Conservation (phyloP, 2,329 filamentous ascomycete species). For the Dactylella cylindrospora region DNA sequence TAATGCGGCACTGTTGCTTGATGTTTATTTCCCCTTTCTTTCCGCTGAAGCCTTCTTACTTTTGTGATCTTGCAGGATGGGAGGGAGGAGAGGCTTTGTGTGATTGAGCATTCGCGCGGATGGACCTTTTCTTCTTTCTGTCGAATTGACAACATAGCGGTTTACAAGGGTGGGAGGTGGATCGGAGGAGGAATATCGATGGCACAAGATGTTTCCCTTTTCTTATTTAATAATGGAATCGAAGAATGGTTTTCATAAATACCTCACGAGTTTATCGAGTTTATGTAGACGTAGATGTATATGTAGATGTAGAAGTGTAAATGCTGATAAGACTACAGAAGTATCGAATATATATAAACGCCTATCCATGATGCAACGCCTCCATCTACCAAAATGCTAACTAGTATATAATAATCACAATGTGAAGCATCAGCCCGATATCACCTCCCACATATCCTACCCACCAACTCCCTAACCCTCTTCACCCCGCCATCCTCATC, state of each 20-base stretch:
- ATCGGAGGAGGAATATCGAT: no score
- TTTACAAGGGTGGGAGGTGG: neutral
- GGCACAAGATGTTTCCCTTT: constrained; percentile 6
- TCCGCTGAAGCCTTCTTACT: neutral
- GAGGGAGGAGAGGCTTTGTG: neutral
- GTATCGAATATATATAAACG: neutral
- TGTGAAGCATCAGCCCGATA: neutral
- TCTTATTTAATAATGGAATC: constrained; percentile 33
- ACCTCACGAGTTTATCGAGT: no score
- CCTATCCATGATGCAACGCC: constrained; percentile 3
- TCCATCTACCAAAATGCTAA: constrained; percentile 4
- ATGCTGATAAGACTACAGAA: no score
- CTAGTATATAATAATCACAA: constrained; percentile 14
- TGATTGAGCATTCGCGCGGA: neutral
- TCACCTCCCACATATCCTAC: constrained; percentile 25
- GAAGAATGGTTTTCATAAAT: constrained; percentile 2
- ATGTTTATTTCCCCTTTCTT: constrained; percentile 20
- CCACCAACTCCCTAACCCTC: constrained; percentile 13
- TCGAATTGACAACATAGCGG: neutral
- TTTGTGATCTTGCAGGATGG: neutral
- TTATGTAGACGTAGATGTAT: no score
- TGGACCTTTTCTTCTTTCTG: neutral
- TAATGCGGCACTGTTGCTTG: constrained; percentile 9
- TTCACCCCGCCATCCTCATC: constrained; percentile 19
- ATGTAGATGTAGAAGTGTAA: no score